Base-by-base conservation (phyloP, 495 filamentous ascomycete species). In the Aspergillus haitiensis region DNA sequence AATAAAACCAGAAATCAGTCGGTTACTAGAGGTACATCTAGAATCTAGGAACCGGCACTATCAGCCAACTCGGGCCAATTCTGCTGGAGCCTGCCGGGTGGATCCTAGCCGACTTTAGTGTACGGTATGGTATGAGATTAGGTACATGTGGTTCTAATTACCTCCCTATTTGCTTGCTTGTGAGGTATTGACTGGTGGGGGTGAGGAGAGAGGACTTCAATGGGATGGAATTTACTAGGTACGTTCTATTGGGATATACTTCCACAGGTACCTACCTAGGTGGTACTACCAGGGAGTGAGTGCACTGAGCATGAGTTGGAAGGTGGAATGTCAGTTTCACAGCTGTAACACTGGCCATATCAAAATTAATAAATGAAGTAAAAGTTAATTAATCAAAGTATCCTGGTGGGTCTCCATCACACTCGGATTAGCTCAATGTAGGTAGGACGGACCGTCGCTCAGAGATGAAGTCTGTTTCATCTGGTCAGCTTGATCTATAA, bases 391-490 rank as follows among this genome's bases (percentile, higher is more conserved):
- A 40, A 40, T 10, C 10, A n/a, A 40, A 10, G 7, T 1, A 15
- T 18, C 15, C 31, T 13, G 39, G 56, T 58, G 56, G 56, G 56
- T 10, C 47, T 21, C 56, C 39, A 48, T 35, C 56, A 16, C 48
- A 32, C 56, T 47, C 48, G 47, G 56, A 52, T 58, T 58, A 42
- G 56, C 21, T 42, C 21, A 27, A 27, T 27, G 21, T 27, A 27
- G 21, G 21, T 27, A 27, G 21, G 21, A 27, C 21, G 21, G 21
- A 27, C 3, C 21, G 46, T 13, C 6, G 45, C 1, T 12, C 36
- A 33, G 55, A 58, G 47, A 58, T 45, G 47, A 51, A 40, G 56
- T 36, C 56, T 48, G 56, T 58, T 58, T 58, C 56, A 58, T 45
- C 47, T 35, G 27, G 36, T 44, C 45, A 50, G 33, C 21, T 9